These are phyloP conservation scores for Letharia lupina DNA, from an alignment of 495 filamentous ascomycete species.

Conservation along the genomic window DNA sequence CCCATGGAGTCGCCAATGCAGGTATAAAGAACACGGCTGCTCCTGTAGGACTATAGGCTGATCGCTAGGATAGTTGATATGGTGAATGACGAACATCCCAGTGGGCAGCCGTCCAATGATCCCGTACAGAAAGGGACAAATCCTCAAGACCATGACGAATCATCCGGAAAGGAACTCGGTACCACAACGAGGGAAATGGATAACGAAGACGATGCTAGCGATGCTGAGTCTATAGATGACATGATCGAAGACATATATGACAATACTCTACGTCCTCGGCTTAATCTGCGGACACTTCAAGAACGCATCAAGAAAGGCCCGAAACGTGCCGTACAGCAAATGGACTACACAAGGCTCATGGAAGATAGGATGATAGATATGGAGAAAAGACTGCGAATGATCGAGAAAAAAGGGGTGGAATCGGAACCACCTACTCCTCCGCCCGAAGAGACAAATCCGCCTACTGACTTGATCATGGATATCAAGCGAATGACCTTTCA, in stretches of 20 bases:
- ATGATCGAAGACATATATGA: too few species aligned
- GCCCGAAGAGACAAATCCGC: background rate
- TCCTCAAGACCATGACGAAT: too few species aligned
- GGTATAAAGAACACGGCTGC: background rate
- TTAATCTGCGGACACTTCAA: background rate
- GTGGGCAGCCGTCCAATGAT: background rate
- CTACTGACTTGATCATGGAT: background rate
- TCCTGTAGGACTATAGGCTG: background rate
- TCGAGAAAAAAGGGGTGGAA: background rate
- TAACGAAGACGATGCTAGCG: too few species aligned
- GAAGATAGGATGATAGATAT: conserved; percentile 7
- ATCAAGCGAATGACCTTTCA: background rate
- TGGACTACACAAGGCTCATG: background rate
- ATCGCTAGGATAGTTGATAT: background rate
- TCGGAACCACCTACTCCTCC: too few species aligned
- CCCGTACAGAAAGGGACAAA: background rate
- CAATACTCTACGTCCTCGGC: too few species aligned
- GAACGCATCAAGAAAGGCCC: conserved; percentile 10
- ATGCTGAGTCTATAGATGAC: too few species aligned
- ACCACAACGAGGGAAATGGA: background rate
- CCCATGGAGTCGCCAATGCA: background rate
- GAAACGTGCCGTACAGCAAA: conserved; percentile 1
- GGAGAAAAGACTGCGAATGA: background rate
- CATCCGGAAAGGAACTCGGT: too few species aligned
- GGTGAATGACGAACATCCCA: background rate